A percentile compares a stretch with the other conserved stretches of the same genome.
Evolutionary conservation across 148 eudicot genomes (phyloP).

Genomic region (Hydrangea macrophylla): DNA sequence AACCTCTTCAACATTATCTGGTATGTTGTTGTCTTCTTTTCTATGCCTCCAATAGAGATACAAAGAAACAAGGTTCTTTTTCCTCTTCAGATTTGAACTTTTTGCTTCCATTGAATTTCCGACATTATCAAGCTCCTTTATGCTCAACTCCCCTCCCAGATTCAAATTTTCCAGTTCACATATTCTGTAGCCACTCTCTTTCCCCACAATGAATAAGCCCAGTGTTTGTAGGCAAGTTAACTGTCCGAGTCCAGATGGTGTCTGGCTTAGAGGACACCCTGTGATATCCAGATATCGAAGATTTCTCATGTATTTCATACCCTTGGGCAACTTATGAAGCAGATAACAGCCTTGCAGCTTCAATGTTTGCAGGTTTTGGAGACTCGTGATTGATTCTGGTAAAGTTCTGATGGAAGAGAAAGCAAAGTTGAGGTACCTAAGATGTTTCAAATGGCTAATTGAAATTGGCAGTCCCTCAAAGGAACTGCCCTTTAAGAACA

Average conservation of each 20-base stretch:
- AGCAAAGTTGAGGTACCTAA: too few species aligned
- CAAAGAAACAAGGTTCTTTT: not conserved
- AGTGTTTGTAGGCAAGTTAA: not conserved
- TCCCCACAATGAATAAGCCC: slow-evolving; percentile 1
- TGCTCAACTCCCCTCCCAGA: slow-evolving; percentile 1
- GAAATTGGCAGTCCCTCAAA: not conserved
- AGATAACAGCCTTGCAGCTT: too few species aligned
- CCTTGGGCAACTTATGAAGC: too few species aligned
- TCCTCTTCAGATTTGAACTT: slow-evolving; percentile 1
- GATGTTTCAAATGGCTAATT: too few species aligned
- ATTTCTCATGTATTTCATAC: not conserved
- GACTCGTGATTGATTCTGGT: too few species aligned
- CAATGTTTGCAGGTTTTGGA: too few species aligned
- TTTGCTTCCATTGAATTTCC: not conserved
- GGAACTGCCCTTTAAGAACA: not conserved
- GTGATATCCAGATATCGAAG: not conserved
- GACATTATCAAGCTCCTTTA: slow-evolving; percentile 4
- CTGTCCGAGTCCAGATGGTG: not conserved
- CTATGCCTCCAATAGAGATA: not conserved
- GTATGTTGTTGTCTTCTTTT: not conserved
- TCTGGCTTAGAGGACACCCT: not conserved
- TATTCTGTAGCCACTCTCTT: not conserved
- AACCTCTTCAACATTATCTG: not conserved
- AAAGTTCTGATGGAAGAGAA: too few species aligned
- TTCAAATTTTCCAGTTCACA: slow-evolving; percentile 1